Base-by-base conservation (phyloP, 2,329 filamentous ascomycete genomes). In the Monosporascus cannonballus region DNA sequence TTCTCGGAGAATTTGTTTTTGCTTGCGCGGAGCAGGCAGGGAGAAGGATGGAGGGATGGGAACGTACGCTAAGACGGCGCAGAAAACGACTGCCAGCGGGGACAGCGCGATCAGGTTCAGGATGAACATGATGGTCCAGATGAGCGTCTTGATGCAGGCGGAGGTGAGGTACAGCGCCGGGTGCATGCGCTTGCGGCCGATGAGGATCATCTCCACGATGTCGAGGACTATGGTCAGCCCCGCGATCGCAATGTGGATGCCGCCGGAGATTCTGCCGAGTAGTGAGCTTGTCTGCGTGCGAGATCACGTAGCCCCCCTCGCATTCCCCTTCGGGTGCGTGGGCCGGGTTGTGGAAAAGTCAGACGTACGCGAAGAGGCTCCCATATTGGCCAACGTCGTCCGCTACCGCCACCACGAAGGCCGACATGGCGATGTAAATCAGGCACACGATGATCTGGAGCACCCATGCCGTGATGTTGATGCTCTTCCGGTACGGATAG, bases 401-500 rank as follows among this genome's bases (percentile, higher is more conserved):
- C 27, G 52, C 42, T 30, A 58, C 6, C 42, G 48, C 50, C 48
- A 61, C 17, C 8, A 57, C 2, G 51, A 47, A 60, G 8, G 53
- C 53, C 36, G 56, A 59, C 27, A 56, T 25, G 11, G 25, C 60
- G 3, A 64, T 20, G 6, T 61, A 50, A 45, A 62, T 54, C 4
- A 63, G 15, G 48, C 58, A 62, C 44, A 58, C 53, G 50, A 61
- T n/a, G 47, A 61, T 52, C 49, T 64, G 62, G 3, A 63, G 39
- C 6, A 63, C 48, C 62, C 62, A 64, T n/a, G 59, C 60, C 18
- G 59, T 56, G 53, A 64, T 20, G 53, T 62, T 62, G 17, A 63
- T 34, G 36, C 54, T 50, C 52, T 60, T 62, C 49, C 52, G 56
- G 48, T 61, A 64, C 38, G 59, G 61, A 44, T 62, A 62, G 20